Base-by-base conservation (phyloP, 169 alveolate species). In the Cryptosporidium bovis region DNA sequence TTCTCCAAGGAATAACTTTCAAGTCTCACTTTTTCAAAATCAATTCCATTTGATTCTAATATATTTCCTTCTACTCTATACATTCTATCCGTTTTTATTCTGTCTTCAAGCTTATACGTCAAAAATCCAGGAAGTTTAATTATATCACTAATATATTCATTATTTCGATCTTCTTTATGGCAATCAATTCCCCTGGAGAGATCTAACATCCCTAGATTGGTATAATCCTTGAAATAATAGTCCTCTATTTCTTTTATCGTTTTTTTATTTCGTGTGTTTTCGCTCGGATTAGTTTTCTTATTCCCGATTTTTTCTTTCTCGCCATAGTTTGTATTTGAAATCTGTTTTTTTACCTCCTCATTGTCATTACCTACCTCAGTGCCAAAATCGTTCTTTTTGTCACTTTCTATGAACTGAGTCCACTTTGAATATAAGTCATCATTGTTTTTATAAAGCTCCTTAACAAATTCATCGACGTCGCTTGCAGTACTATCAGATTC, bases 111-210 rank as follows among this genome's bases (percentile, higher is more conserved):
- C 18, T 62, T 77, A 18, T 29, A 77, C 3, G 87, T 36, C 40
- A 44, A 20, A 60, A 77, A 77, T 8, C 87, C 87, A n/a, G 69
- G 87, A 24, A 62, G 51, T 20, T 31, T 56, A 13, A 69, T 33
- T 31, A 16, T 34, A 3, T 33, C 18, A 27, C 67, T 5, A 27
- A 20, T 46, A 8, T 44, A 15, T 40, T 66, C 82, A 44, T 24
- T 50, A 1, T 16, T 48, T 13, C 20, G 62, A 40, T 40, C 48
- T 6, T 8, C 10, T 50, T 66, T 66, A 13, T 66, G 64, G 4
- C 24, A 66, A 51, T 55, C 10, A n/a, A 3, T 7, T 13, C 10
- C 1, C 33, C 51, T 66, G 15, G 66, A 55, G 40, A 69, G 51
- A 13, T 33, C 24, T 16, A 36, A 56, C 77, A 77, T 77, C 7